Conservation (phyloP, 108 stramenopile genomes). For the Nannochloropsis salina region DNA sequence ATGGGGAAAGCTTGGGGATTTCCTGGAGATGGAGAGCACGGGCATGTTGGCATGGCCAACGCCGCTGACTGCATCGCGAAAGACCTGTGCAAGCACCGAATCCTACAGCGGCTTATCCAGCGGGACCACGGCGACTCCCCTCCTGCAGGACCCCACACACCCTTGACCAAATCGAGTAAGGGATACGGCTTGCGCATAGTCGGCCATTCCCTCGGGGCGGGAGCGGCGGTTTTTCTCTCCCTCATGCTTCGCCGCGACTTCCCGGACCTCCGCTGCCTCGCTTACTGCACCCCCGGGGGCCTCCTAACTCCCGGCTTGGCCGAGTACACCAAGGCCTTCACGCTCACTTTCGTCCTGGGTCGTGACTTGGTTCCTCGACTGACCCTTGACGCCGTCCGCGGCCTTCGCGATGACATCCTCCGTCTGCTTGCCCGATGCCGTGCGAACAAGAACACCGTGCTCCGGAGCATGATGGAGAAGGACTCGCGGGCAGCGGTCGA, state of each 20-base stretch:
- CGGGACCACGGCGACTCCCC: constrained; percentile 58
- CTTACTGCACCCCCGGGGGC: constrained; percentile 80
- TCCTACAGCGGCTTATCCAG: constrained; percentile 60
- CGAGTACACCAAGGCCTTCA: constrained; percentile 41
- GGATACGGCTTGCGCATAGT: constrained; percentile 69
- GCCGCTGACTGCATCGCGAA: constrained; percentile 68
- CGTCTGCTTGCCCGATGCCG: background rate
- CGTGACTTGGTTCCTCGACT: constrained; percentile 11
- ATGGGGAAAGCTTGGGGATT: constrained; percentile 69
- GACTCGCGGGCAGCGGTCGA: background rate
- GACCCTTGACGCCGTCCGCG: background rate
- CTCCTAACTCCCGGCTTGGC: constrained; percentile 74
- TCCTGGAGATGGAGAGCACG: constrained; percentile 69
- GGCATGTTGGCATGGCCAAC: constrained; percentile 72
- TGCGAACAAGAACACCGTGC: background rate
- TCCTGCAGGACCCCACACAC: background rate
- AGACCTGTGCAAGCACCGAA: constrained; percentile 29
- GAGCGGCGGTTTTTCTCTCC: constrained; percentile 70
- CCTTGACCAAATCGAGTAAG: background rate
- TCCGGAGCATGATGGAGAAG: constrained; percentile 13
- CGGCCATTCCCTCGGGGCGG: constrained; percentile 90
- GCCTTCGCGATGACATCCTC: background rate
- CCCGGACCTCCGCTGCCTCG: constrained; percentile 67
- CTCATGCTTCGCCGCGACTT: constrained; percentile 69
- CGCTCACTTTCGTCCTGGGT: constrained; percentile 13